These are phyloP conservation scores for Diaporthe eres DNA, from an alignment of 2,329 filamentous ascomycete genomes.

Conservation along the genomic window DNA sequence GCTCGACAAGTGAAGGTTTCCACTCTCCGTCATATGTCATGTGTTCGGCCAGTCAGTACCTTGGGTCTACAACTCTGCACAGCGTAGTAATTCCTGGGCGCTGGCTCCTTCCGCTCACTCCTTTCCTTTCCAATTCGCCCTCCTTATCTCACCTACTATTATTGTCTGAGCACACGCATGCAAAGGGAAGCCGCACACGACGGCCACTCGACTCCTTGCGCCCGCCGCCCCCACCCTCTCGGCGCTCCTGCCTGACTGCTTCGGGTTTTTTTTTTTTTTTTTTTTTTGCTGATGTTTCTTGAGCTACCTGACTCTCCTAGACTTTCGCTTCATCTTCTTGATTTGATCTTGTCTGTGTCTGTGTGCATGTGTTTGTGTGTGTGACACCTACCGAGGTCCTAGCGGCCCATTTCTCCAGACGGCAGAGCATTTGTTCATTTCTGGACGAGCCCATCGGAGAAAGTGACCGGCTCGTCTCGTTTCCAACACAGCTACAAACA, in stretches of 20 bases:
- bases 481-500: constrained; percentile 19
- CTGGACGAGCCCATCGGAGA: constrained; percentile 13
- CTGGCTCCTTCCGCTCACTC: constrained; percentile 17
- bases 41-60: not conserved
- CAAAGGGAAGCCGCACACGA: not conserved
- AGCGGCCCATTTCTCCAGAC: not conserved
- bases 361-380: not conserved
- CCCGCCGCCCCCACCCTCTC: constrained; percentile 8
- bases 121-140: not conserved
- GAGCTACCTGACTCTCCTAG: constrained; percentile 5
- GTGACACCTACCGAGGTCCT: constrained; percentile 14
- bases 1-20: not conserved
- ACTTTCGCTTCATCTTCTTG: constrained; percentile 28
- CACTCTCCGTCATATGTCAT: constrained; percentile 5
- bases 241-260: constrained; percentile 14
- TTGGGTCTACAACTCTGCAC: not conserved
- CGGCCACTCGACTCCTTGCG: constrained; percentile 9
- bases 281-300: constrained; percentile 2
- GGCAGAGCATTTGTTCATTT: constrained; percentile 10
- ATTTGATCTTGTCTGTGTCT: constrained; percentile 12
- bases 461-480: constrained; percentile 15
- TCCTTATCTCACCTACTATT: constrained; percentile 24
- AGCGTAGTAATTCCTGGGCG: not conserved
- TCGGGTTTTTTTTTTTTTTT: not conserved
- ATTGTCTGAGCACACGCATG: not conserved